These are phyloP conservation scores for Candida yuanshanica DNA, from an alignment of 805 yeast genomes.

Conservation along the genomic window DNA sequence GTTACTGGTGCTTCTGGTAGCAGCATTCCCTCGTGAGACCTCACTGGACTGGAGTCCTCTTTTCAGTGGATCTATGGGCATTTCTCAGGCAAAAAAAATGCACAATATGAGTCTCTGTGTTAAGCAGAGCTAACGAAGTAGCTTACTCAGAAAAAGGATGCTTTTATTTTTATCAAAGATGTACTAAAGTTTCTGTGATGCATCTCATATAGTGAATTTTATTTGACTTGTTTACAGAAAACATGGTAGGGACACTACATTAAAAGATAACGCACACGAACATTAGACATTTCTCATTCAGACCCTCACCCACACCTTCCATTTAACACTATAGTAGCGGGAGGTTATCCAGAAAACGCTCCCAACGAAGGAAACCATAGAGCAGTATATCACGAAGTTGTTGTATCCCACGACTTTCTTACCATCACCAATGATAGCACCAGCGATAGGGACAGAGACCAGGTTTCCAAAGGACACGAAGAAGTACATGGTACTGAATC, in stretches of 20 bases:
- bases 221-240: neutral
- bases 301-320: conserved; percentile 8
- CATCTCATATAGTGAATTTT: no score
- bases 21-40: neutral
- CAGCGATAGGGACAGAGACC: conserved; percentile 42
- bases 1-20: conserved; percentile 5
- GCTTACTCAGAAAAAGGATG: no score
- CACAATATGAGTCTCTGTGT: no score
- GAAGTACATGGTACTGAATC: conserved; percentile 51
- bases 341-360: conserved; percentile 6
- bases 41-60: neutral
- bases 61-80: neutral
- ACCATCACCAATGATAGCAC: conserved; percentile 40
- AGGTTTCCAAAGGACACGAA: conserved; percentile 48
- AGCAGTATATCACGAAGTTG: conserved; percentile 24
- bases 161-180: no score
- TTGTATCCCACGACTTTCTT: conserved; percentile 11
- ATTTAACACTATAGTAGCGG: conserved; percentile 10
- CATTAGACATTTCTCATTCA: no score
- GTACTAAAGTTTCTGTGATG: no score
- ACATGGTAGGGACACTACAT: neutral
- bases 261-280: no score
- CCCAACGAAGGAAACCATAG: conserved; percentile 8
- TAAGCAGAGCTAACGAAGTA: no score
- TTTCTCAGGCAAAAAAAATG: neutral